A percentile compares a stretch with the other conserved stretches of the same genome.
phyloP scores from a whole-genome alignment of 495 filamentous ascomycete species.

The Penicillium tannophilum region DNA sequence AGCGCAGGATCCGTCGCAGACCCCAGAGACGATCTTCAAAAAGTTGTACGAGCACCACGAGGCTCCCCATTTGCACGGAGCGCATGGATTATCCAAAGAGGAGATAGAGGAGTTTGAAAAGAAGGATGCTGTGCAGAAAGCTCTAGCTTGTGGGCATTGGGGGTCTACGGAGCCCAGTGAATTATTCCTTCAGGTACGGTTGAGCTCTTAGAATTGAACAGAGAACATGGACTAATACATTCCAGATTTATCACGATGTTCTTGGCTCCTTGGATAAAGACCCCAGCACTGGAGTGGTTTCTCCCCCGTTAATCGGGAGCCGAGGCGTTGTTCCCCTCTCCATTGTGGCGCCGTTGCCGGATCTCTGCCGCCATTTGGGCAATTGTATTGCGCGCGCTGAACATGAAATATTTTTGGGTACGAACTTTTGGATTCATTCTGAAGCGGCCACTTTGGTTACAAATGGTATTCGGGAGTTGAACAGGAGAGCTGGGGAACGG shows the following conservation, averaged over 20 bases:
- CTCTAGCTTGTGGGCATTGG: slow-evolving; percentile 67
- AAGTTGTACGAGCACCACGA: slow-evolving; percentile 5
- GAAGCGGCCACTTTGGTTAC: slow-evolving; percentile 66
- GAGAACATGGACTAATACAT: neutral
- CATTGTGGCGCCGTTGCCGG: slow-evolving; percentile 67
- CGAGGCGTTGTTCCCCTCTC: slow-evolving; percentile 67
- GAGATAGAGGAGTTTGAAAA: slow-evolving; percentile 25
- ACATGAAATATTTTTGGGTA: slow-evolving; percentile 71
- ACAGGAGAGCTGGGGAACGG: slow-evolving; percentile 60
- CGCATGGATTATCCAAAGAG: slow-evolving; percentile 9
- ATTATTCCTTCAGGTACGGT: slow-evolving; percentile 60
- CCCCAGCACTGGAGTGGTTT: slow-evolving; percentile 59
- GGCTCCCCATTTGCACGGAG: neutral
- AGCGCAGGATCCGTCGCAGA: slow-evolving; percentile 5
- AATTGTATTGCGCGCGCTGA: slow-evolving; percentile 75
- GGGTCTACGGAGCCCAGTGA: slow-evolving; percentile 62
- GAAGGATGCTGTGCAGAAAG: slow-evolving; percentile 50
- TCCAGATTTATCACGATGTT: slow-evolving; percentile 66
- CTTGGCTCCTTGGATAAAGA: slow-evolving; percentile 61
- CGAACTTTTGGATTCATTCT: slow-evolving; percentile 74
- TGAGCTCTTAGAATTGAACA: neutral
- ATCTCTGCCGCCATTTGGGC: slow-evolving; percentile 72
- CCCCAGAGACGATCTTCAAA: neutral
- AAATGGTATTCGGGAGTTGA: slow-evolving; percentile 69
- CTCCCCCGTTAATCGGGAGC: slow-evolving; percentile 70